Conservation (phyloP, 2,329 filamentous ascomycete species). For the Botrytis hyacinthi region DNA sequence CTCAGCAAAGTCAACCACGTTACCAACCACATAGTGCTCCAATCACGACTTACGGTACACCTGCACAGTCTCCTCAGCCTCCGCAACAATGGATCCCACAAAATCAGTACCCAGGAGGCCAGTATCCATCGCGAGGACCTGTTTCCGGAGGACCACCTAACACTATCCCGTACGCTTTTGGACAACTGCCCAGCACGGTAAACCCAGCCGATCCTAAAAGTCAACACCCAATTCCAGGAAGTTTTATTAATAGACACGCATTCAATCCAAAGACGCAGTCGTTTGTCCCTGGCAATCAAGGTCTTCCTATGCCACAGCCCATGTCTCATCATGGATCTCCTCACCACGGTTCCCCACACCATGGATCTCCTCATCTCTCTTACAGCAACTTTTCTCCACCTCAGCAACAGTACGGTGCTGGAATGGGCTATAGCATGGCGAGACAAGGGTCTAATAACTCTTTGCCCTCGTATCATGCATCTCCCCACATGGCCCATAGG, state of each 20-base stretch:
- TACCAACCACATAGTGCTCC: constrained; percentile 38
- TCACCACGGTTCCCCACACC: constrained; percentile 38
- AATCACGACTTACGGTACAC: constrained; percentile 38
- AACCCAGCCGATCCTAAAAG: constrained; percentile 70
- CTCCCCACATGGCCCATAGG: constrained; percentile 39
- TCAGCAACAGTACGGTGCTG: constrained; percentile 37
- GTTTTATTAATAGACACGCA: constrained; percentile 70
- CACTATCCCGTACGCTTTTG: constrained; percentile 67
- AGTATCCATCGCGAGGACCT: constrained; percentile 35
- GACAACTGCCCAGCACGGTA: constrained; percentile 69
- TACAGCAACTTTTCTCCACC: constrained; percentile 42
- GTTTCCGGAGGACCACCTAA: constrained; percentile 30
- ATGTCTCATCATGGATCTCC: constrained; percentile 38
- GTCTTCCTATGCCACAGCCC: constrained; percentile 47
- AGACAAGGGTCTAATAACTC: constrained; percentile 41
- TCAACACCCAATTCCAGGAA: constrained; percentile 81
- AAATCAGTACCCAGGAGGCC: constrained; percentile 32
- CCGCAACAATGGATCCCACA: constrained; percentile 37
- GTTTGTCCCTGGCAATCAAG: constrained; percentile 69
- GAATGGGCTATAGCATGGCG: constrained; percentile 40
- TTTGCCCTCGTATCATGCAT: constrained; percentile 40
- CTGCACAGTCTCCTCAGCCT: constrained; percentile 36
- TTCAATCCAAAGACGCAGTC: constrained; percentile 96
- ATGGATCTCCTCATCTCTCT: constrained; percentile 44
- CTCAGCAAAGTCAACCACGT: constrained; percentile 34